Base-by-base conservation (phyloP, 176 grass and related monocot genomes). In the Metroxylon sagu region DNA sequence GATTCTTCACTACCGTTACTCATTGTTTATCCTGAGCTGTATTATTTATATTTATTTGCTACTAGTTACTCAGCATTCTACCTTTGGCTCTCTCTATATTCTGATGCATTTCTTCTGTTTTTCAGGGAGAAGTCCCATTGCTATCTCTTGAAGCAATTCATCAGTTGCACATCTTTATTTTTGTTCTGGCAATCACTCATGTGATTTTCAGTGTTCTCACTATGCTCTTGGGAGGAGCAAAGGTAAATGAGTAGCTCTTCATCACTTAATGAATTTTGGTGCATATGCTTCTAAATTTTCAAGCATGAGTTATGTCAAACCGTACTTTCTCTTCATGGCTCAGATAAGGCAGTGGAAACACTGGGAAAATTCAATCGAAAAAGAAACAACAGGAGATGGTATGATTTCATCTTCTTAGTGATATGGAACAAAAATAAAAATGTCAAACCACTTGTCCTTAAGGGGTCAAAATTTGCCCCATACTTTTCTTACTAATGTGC, bases 141-240 rank as follows among this genome's bases (percentile, higher is more conserved):
- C 66, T 90, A 60, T 90, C 90, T 50, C 59, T 95, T 48, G 90
- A 95, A 76, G 90, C 90, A 39, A 80, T 77, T 76, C 86, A 89
- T 75, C 86, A 83, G 53, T 66, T 95, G 80, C 90, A 95, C 60
- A 89, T 95, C 35, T 95, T 95, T 71, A 89, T 89, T 74, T 95
- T 95, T 61, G 82, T 95, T 66, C 66, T 95, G 64, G 90, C 90
- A 18, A 70, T 95, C 61, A 89, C 80, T 48, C 86, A 95, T 79
- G 74, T 95, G 30, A 27, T 81, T 31, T 95, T 95, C 67, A 87
- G 90, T 39, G 79, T 79, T 78, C 69, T 83, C 67, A 95, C 86
- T 23, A 86, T 95, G 83, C 28, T 95, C 67, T 67, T 89, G 64
- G 90, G 86, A 82, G 77, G 79, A 54, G 80, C 73, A 28, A 83